Evolutionary conservation across 352 stramenopile genomes (phyloP).

Genomic region (Globisporangium yorkense): DNA sequence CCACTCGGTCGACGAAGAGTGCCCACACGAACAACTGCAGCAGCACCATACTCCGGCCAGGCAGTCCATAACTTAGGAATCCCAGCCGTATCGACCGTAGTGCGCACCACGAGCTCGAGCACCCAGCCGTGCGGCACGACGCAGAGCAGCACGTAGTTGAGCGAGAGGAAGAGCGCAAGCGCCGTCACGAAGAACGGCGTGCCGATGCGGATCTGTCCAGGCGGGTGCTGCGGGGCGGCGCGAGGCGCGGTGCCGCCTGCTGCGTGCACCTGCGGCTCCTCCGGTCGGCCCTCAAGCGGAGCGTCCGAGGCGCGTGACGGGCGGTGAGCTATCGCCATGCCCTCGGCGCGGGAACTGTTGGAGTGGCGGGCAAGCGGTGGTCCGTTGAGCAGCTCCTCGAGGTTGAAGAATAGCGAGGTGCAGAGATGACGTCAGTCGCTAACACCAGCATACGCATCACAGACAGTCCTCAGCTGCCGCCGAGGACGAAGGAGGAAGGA

Average conservation of each 20-base stretch:
- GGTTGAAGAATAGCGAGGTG: neutral
- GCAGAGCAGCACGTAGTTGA: slow-evolving; percentile 25
- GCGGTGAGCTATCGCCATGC: slow-evolving; percentile 7
- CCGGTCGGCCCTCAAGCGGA: neutral
- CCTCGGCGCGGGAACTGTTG: no score
- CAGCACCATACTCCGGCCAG: neutral
- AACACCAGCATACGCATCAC: neutral
- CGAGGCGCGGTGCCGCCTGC: neutral
- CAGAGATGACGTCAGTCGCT: neutral
- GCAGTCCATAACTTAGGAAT: no score
- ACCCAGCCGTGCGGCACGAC: slow-evolving; percentile 21
- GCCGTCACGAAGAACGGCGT: slow-evolving; percentile 10
- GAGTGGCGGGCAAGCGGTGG: neutral
- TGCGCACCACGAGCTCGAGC: slow-evolving; percentile 16
- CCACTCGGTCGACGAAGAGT: slow-evolving; percentile 23
- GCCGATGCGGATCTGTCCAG: slow-evolving; percentile 3
- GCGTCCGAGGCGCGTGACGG: neutral
- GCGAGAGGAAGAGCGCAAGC: slow-evolving; percentile 14
- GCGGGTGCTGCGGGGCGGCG: neutral
- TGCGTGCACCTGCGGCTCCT: neutral
- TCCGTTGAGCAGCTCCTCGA: neutral
- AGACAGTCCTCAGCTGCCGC: no score
- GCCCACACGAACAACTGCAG: slow-evolving; percentile 27
- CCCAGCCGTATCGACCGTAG: no score
- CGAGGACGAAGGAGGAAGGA: no score